Evolutionary conservation across 768 basidiomycete species (phyloP), one percentile per base, ranked within the genome.

Genomic region (Termitomyces sp.): DNA sequence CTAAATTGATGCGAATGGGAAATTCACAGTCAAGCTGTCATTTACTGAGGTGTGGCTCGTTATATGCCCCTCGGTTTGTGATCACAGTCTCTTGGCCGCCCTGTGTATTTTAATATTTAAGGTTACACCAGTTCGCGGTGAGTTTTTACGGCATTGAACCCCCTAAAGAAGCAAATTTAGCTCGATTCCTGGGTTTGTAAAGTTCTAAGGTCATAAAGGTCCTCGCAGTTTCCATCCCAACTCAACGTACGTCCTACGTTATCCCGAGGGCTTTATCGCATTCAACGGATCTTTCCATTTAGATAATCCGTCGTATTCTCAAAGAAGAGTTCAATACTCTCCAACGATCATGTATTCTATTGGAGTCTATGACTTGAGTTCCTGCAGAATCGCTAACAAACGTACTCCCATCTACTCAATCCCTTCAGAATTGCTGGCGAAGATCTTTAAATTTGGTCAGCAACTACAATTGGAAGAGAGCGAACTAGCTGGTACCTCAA

Each of bases 371-470:
- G 43, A 54, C 19, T 23, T 55, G 21, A 30, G 33, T 33, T 46
- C 31, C 31, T 47, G 30, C 41, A 59, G 31, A 48, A 46, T 38
- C 31, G 23, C 43, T 23, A 62, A 59, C 37, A 54, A 48, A 38
- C 47, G 28, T 15, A 35, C 54, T 17, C 56, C 57, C 17, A 64
- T 73, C 35, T 66, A 47, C 30, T 54, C 56, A 19, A 45, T 74
- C 2, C 73, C 73, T 2, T 47, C 63, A 14, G 75, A 76, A 50
- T 42, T 76, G 23, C 55, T 75, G 28, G 68, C 70, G 3, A 38
- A 50, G 21, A 68, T 76, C 38, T 73, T 77, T 53, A 60, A 66
- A 58, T 52, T 61, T 12, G 70, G 68, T 12, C 68, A 72, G 48
- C 55, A 31, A 3, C 3, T 37, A 42, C 56, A 61, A 21, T 44